Evolutionary conservation across 2,329 filamentous ascomycete species (phyloP).

Genomic region (Phialophora tarda): DNA sequence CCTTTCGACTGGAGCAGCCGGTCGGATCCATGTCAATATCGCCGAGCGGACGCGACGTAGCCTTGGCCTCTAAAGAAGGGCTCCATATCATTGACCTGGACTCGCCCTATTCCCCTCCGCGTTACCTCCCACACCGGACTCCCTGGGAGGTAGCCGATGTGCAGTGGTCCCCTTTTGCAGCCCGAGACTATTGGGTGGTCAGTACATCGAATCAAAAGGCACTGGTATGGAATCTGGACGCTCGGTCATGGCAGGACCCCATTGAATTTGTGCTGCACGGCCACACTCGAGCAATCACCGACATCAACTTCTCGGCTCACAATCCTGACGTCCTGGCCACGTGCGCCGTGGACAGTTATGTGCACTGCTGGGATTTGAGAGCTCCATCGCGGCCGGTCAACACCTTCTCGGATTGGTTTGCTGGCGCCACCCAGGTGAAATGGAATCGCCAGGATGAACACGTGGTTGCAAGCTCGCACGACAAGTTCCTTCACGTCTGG

Average conservation of each 20-base stretch:
- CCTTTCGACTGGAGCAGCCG: slow-evolving; percentile 77
- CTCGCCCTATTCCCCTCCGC: slow-evolving; percentile 83
- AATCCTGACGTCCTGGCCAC: slow-evolving; percentile 88
- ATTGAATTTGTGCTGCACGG: slow-evolving; percentile 89
- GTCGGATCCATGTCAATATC: slow-evolving; percentile 94
- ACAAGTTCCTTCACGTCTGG: slow-evolving; percentile 87
- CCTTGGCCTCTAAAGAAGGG: slow-evolving; percentile 85
- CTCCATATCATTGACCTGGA: slow-evolving; percentile 92
- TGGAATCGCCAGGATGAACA: slow-evolving; percentile 89
- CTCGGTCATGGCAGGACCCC: slow-evolving; percentile 72
- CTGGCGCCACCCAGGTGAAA: slow-evolving; percentile 92
- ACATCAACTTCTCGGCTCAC: slow-evolving; percentile 94
- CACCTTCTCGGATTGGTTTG: slow-evolving; percentile 90
- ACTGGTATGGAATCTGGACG: slow-evolving; percentile 88
- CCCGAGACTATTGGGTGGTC: slow-evolving; percentile 88
- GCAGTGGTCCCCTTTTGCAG: slow-evolving; percentile 94
- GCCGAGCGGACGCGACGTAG: slow-evolving; percentile 86
- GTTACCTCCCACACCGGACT: slow-evolving; percentile 81
- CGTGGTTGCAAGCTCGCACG: slow-evolving; percentile 87
- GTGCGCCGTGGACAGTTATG: slow-evolving; percentile 89
- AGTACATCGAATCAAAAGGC: slow-evolving; percentile 95
- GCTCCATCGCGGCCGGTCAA: slow-evolving; percentile 73
- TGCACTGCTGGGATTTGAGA: slow-evolving; percentile 90
- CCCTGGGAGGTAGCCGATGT: slow-evolving; percentile 97
- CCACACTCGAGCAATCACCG: slow-evolving; percentile 86